Evolutionary conservation across 1,139 yeast genomes (phyloP).

Genomic region (Candida glucosophila): DNA sequence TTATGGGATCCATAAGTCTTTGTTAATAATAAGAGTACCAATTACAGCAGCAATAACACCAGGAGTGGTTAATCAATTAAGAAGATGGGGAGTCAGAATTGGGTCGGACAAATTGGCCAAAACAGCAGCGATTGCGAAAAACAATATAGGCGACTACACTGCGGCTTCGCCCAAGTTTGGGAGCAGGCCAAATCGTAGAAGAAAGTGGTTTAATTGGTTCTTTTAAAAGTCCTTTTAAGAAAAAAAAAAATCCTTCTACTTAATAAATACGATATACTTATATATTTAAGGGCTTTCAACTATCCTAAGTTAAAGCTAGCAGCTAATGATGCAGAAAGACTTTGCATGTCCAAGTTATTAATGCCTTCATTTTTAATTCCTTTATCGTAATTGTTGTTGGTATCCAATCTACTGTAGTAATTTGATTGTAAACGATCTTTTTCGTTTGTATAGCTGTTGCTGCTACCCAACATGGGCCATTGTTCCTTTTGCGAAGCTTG

Average conservation of each 20-base stretch:
- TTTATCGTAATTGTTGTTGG: no score
- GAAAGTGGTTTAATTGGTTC: constrained; percentile 59
- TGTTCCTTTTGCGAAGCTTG: constrained; percentile 11
- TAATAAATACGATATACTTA: constrained; percentile 1
- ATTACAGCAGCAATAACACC: constrained; percentile 93
- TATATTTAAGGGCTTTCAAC: constrained; percentile 1
- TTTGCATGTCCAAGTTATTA: constrained; percentile 41
- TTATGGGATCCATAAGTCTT: constrained; percentile 85
- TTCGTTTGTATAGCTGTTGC: constrained; percentile 10
- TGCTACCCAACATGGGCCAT: constrained; percentile 29
- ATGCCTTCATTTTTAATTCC: no score
- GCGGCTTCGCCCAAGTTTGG: constrained; percentile 45
- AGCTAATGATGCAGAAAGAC: constrained; percentile 40
- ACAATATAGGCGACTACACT: constrained; percentile 25
- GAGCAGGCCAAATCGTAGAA: constrained; percentile 37
- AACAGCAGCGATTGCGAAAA: constrained; percentile 29
- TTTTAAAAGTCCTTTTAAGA: constrained; percentile 19
- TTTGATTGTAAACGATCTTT: no score
- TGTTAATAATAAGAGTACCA: constrained; percentile 76
- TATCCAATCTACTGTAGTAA: no score
- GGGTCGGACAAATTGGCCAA: constrained; percentile 41
- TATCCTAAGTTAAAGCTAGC: no score
- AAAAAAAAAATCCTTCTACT: constrained; percentile 1
- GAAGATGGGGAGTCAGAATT: constrained; percentile 74
- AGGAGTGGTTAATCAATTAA: constrained; percentile 52